Evolutionary conservation across 1,284 basidiomycete genomes (phyloP).

Genomic region (Peniophora sp.): DNA sequence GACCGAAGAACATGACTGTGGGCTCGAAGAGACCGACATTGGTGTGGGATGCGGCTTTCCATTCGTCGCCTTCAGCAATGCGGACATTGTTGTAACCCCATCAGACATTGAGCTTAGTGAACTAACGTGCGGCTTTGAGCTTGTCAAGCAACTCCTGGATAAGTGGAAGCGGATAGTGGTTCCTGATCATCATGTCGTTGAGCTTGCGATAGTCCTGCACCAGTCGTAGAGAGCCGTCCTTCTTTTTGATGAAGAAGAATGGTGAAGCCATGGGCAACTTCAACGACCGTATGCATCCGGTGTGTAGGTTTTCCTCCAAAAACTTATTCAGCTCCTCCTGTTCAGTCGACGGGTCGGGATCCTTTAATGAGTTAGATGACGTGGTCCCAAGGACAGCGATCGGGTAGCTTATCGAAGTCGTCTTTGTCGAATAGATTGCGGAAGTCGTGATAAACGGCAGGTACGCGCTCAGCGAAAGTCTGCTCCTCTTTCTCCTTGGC

Average conservation of each 20-base stretch:
- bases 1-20: slow-evolving; percentile 1
- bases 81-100: slow-evolving; percentile 8
- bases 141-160: slow-evolving; percentile 4
- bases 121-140: not conserved
- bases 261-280: slow-evolving; percentile 28
- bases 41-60: slow-evolving; percentile 7
- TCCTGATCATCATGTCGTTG: slow-evolving; percentile 19
- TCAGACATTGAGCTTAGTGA: slow-evolving; percentile 4
- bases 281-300: slow-evolving; percentile 27
- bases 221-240: slow-evolving; percentile 28
- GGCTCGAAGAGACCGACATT: slow-evolving; percentile 3
- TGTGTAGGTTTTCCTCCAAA: slow-evolving; percentile 27
- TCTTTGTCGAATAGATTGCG: not conserved
- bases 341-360: slow-evolving; percentile 12
- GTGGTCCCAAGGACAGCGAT: not conserved
- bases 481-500: not conserved
- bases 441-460: not conserved
- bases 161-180: slow-evolving; percentile 5
- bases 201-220: slow-evolving; percentile 36
- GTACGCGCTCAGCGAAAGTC: not conserved
- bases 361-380: not conserved
- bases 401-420: not conserved
- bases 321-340: slow-evolving; percentile 25
- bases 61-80: slow-evolving; percentile 6
- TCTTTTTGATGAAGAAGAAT: slow-evolving; percentile 40